Conservation (phyloP, 2,329 filamentous ascomycete species). For the Trichothecium roseum region DNA sequence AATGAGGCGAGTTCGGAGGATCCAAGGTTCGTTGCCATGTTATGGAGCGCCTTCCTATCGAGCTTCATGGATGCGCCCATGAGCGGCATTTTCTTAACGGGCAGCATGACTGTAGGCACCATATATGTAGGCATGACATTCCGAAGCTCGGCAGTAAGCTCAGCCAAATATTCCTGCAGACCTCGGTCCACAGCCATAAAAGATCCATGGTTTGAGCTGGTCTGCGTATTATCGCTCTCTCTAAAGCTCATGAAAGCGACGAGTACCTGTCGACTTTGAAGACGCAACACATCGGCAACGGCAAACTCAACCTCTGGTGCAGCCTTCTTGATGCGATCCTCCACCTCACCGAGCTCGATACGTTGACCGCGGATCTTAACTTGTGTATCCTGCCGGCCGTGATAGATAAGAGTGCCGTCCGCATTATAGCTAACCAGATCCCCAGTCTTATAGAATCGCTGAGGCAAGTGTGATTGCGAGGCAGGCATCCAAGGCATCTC, state of each 20-base stretch:
- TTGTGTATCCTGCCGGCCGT: conserved; percentile 45
- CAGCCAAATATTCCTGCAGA: background rate
- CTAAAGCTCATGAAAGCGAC: conserved; percentile 3
- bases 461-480: background rate
- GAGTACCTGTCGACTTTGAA: background rate
- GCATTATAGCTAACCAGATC: conserved; percentile 31
- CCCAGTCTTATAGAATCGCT: conserved; percentile 30
- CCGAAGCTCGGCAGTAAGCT: background rate
- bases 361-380: conserved; percentile 49
- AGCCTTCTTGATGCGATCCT: conserved; percentile 2
- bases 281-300: conserved; percentile 3
- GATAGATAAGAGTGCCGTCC: conserved; percentile 28
- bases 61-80: conserved; percentile 7
- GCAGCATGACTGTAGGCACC: conserved; percentile 5
- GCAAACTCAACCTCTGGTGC: background rate
- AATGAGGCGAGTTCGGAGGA: background rate
- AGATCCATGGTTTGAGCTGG: background rate
- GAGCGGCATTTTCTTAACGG: conserved; percentile 6
- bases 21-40: background rate
- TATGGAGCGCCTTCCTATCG: conserved; percentile 6
- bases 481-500: background rate
- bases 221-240: background rate
- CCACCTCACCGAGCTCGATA: conserved; percentile 29
- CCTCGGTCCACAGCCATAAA: background rate
- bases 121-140: conserved; percentile 8